phyloP scores from a whole-genome alignment of 768 basidiomycete genomes.

The Psilocybe cyanescens region DNA sequence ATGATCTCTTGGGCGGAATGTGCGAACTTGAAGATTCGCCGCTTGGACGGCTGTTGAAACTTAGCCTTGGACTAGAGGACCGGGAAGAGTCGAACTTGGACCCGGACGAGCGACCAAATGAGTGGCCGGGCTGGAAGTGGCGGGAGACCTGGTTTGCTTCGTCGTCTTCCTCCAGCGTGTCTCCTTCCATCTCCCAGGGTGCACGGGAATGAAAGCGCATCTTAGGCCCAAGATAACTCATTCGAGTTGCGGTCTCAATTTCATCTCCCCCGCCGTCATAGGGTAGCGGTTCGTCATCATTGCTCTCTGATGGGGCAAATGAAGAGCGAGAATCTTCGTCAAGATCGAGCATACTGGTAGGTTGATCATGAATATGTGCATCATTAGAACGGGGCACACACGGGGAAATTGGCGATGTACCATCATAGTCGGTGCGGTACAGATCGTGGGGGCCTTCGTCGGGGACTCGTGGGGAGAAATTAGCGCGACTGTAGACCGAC shows the following conservation, averaged over 20 bases:
- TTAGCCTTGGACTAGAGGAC: constrained; percentile 47
- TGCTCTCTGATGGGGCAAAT: constrained; percentile 29
- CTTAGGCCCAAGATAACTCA: constrained; percentile 81
- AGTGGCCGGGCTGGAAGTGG: constrained; percentile 28
- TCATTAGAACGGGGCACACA: constrained; percentile 26
- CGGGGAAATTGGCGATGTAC: constrained; percentile 27
- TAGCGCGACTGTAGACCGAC: constrained; percentile 66
- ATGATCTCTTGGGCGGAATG: constrained; percentile 54
- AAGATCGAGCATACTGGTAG: constrained; percentile 59
- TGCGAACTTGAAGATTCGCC: constrained; percentile 63
- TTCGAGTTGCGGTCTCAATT: constrained; percentile 49
- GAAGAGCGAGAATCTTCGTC: constrained; percentile 54
- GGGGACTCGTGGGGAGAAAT: constrained; percentile 54
- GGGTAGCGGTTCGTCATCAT: constrained; percentile 34
- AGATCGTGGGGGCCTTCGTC: constrained; percentile 30
- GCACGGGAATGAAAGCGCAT: constrained; percentile 83
- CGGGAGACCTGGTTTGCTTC: constrained; percentile 44
- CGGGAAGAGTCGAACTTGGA: constrained; percentile 48
- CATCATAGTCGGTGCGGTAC: constrained; percentile 30
- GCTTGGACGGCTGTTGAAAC: constrained; percentile 55
- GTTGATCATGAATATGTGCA: constrained; percentile 47
- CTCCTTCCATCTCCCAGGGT: constrained; percentile 77
- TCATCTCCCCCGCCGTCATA: constrained; percentile 45
- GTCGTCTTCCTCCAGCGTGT: constrained; percentile 45
- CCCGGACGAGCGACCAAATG: constrained; percentile 23